phyloP scores from a whole-genome alignment of 176 grass and related monocot genomes.

The Rhynchospora pubera region DNA sequence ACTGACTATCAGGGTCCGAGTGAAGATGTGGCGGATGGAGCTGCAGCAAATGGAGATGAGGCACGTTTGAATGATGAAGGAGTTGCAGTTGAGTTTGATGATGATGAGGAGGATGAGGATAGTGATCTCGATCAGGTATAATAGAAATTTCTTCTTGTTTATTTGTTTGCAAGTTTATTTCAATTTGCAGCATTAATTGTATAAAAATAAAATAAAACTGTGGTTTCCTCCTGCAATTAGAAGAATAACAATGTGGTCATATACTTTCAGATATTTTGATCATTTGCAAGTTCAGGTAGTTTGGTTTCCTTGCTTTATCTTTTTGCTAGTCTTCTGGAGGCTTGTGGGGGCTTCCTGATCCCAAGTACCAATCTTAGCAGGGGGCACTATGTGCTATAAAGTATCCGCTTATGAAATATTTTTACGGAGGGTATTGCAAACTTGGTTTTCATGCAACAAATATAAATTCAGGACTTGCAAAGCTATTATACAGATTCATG shows the following conservation, averaged over 20 bases:
- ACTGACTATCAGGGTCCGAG: slow-evolving; percentile 65
- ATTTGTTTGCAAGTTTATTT: background rate
- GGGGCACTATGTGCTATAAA: background rate
- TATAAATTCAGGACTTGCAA: background rate
- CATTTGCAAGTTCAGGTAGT: background rate
- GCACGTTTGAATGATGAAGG: slow-evolving; percentile 74
- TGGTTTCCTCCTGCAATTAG: background rate
- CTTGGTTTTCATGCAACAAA: background rate
- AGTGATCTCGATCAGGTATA: slow-evolving; percentile 85
- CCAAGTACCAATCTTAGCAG: background rate
- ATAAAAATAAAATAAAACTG: background rate
- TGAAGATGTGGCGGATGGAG: background rate
- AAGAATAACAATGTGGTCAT: background rate
- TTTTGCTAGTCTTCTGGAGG: background rate
- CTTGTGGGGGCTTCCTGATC: background rate
- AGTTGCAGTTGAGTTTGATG: slow-evolving; percentile 88
- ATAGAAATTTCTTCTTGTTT: background rate
- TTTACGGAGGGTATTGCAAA: background rate
- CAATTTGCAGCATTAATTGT: background rate
- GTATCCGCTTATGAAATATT: background rate
- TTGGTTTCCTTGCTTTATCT: background rate
- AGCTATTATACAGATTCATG: background rate
- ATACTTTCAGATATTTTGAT: background rate
- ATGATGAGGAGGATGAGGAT: slow-evolving; percentile 79
- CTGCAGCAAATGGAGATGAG: slow-evolving; percentile 35